Evolutionary conservation across 2,329 filamentous ascomycete genomes (phyloP).

Genomic region (Trichoderma sp.): DNA sequence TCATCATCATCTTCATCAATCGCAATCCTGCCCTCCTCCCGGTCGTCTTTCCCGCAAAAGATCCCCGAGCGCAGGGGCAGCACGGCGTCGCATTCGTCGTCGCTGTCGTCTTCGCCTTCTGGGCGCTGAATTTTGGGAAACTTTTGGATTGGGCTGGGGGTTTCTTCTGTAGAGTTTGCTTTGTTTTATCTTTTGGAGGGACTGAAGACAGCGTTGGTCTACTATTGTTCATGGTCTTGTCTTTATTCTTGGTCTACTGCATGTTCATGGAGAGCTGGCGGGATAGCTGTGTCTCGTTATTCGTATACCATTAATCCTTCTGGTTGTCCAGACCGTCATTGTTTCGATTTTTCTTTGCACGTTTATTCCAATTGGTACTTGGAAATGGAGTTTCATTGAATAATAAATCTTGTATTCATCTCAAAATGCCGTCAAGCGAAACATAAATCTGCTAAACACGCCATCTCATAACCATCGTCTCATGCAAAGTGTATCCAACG

Average conservation of each 20-base stretch:
- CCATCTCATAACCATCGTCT: constrained; percentile 14
- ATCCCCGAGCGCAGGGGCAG: constrained; percentile 44
- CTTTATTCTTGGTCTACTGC: no score
- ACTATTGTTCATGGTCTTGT: no score
- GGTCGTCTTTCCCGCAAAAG: constrained; percentile 44
- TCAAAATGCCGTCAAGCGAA: constrained; percentile 8
- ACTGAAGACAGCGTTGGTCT: no score
- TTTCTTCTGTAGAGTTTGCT: no score
- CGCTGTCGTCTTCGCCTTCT: not conserved
- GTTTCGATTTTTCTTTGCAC: not conserved
- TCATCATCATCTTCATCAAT: not conserved
- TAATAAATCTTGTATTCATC: not conserved
- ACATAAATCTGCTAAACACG: constrained; percentile 18
- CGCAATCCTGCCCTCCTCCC: constrained; percentile 30
- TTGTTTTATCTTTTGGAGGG: no score
- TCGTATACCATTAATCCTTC: no score
- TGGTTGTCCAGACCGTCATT: not conserved
- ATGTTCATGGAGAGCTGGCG: no score
- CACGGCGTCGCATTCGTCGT: constrained; percentile 26
- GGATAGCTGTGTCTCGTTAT: no score
- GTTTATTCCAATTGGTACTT: no score
- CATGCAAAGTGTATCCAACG: constrained; percentile 25
- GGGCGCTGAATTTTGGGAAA: not conserved
- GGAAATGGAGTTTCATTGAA: not conserved
- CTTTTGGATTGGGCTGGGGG: no score